These are phyloP conservation scores for Boletus rubropictus DNA, from an alignment of 768 basidiomycete species.

Conservation along the genomic window DNA sequence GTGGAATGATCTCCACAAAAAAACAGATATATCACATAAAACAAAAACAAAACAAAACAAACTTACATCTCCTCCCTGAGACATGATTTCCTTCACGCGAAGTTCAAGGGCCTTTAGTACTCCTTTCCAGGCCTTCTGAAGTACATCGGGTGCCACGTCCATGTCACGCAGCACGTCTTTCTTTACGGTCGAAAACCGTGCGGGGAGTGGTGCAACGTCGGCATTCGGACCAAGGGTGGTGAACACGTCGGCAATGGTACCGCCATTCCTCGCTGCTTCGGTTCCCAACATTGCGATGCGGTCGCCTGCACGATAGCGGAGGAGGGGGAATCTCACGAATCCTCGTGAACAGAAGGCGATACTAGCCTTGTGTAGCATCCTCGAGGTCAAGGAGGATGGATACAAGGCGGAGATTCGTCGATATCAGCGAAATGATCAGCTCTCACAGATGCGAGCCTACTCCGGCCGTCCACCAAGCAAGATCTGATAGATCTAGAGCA, in stretches of 20 bases:
- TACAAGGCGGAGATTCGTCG: neutral
- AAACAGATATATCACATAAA: too few species aligned
- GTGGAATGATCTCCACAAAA: conserved; percentile 44
- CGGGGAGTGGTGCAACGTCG: conserved; percentile 39
- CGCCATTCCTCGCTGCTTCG: conserved; percentile 23
- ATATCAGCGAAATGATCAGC: neutral
- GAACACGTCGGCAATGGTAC: conserved; percentile 45
- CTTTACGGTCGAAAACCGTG: conserved; percentile 58
- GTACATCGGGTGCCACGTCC: conserved; percentile 8
- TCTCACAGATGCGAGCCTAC: too few species aligned
- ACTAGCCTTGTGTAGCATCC: neutral
- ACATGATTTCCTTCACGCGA: conserved; percentile 43
- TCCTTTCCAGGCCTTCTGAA: conserved; percentile 50
- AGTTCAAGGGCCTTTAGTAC: conserved; percentile 46
- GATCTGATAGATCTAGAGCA: too few species aligned
- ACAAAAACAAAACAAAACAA: too few species aligned
- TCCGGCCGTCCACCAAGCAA: too few species aligned
- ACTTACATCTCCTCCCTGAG: conserved; percentile 43
- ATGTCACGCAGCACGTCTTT: conserved; percentile 43
- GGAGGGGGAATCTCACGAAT: neutral
- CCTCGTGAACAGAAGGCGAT: neutral
- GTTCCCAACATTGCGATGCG: conserved; percentile 10
- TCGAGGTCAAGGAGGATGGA: neutral
- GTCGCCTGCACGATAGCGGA: neutral
- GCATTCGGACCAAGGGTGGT: conserved; percentile 38